phyloP scores from a whole-genome alignment of 345 rosid species.

The Triadica sebifera region DNA sequence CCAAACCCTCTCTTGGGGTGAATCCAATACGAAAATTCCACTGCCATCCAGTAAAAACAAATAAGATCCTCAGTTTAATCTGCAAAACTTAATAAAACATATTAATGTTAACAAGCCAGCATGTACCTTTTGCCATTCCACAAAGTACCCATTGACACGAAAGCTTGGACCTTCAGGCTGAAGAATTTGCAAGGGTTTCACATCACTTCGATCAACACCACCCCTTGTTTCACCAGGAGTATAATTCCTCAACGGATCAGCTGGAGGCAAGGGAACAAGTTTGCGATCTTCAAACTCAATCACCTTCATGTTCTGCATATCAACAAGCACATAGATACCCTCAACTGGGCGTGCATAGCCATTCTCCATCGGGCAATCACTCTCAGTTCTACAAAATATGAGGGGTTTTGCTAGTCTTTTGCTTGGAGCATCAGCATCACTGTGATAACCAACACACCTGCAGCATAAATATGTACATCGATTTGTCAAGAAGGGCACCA shows the following conservation, averaged over 20 bases:
- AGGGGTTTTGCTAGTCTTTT: conserved; percentile 89
- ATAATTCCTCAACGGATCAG: conserved; percentile 86
- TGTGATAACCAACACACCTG: conserved; percentile 84
- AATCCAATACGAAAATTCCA: conserved; percentile 96
- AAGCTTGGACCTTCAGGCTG: conserved; percentile 97
- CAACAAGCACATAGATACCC: conserved; percentile 78
- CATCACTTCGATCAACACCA: conserved; percentile 90
- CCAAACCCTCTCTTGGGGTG: conserved; percentile 89
- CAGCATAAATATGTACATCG: conserved; percentile 16
- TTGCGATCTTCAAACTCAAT: conserved; percentile 86
- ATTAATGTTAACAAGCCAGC: neutral
- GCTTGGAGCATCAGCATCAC: conserved; percentile 80
- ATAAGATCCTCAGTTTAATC: conserved; percentile 16
- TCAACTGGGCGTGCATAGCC: conserved; percentile 96
- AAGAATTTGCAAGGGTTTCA: conserved; percentile 75
- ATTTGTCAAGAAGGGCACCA: conserved; percentile 8
- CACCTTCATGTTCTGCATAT: conserved; percentile 88
- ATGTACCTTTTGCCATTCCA: conserved; percentile 88
- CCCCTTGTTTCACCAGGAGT: conserved; percentile 88
- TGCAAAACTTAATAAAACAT: conserved; percentile 9
- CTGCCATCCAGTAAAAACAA: conserved; percentile 44
- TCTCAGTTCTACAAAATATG: conserved; percentile 86
- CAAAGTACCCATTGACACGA: conserved; percentile 71
- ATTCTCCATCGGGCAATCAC: conserved; percentile 95
- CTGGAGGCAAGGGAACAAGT: conserved; percentile 83